These are phyloP conservation scores for Clavispora santaluciae DNA, from an alignment of 805 yeast species.

Conservation along the genomic window DNA sequence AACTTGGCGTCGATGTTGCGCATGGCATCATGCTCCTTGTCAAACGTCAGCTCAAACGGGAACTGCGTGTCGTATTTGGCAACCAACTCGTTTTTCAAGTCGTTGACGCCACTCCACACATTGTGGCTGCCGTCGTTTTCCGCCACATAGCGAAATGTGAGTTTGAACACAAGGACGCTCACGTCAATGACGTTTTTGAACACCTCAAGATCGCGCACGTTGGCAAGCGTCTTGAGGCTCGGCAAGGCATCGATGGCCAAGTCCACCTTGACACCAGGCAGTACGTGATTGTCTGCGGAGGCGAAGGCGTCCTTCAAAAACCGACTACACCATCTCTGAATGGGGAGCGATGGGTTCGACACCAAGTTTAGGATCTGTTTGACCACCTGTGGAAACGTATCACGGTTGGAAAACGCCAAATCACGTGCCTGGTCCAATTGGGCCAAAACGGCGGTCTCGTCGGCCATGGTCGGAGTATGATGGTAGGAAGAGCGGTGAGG, in stretches of 20 bases:
- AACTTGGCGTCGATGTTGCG: constrained; percentile 57
- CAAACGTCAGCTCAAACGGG: constrained; percentile 47
- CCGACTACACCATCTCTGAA: constrained; percentile 38
- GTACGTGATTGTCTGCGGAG: constrained; percentile 20
- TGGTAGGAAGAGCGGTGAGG: background rate
- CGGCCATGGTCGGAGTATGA: constrained; percentile 7
- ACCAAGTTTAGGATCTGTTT: constrained; percentile 38
- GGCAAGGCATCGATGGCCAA: constrained; percentile 39
- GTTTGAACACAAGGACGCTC: constrained; percentile 37
- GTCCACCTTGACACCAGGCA: constrained; percentile 28
- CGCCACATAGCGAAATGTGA: constrained; percentile 42
- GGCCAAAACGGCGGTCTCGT: constrained; percentile 16
- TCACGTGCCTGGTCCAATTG: constrained; percentile 37
- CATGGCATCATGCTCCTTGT: constrained; percentile 43
- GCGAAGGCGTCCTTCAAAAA: constrained; percentile 36
- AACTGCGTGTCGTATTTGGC: constrained; percentile 53
- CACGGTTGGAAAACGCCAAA: constrained; percentile 26
- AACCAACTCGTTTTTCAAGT: constrained; percentile 56
- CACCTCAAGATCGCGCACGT: constrained; percentile 25
- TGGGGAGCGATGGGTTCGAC: constrained; percentile 27
- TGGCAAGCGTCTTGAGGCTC: constrained; percentile 23
- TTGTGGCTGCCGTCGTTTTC: constrained; percentile 41
- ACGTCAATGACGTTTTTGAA: constrained; percentile 31
- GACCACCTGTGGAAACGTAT: constrained; percentile 38
- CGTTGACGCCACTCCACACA: constrained; percentile 54